Base-by-base conservation (phyloP, 2,329 filamentous ascomycete species). In the Ophiostoma angusticollis region DNA sequence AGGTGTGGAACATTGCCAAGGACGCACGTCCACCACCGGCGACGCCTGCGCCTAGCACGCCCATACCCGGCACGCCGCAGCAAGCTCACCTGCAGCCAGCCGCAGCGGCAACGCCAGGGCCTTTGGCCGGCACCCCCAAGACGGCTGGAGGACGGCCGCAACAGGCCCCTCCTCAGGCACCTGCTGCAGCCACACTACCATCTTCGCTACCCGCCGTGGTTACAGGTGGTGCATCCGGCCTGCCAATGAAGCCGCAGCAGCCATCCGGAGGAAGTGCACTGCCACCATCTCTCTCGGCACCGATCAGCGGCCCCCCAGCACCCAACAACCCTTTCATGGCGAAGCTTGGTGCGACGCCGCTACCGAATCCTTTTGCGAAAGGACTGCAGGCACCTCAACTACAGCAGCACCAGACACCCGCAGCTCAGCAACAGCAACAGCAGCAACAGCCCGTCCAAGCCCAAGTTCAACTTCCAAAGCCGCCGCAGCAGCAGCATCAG, bases 1-100 rank as follows among this genome's bases (percentile, higher is more conserved):
- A 95, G 58, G 87, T 95, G 0, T 95, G 84, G 83, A 77, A 80
- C 46, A 63, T 83, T 39, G 86, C 81, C 0, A 87, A 89, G 59
- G 65, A 61, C 38, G 71, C 75, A 9, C 80, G 74, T 54, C 65
- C 71, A 8, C 49, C 53, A 6, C 13, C 39, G 13, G 35, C 35
- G 3, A 11, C 25, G 9, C 9, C 39, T 5, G 5, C 25, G 6
- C 9, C 37, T 21, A 22, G 9, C 2, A 12, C 29, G 7, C 21
- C 36, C 7, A 13, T 22, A 12, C 17, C 22, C 9, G 23, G 14
- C 9, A 21, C 46, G n/a, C 36, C 6, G 19, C 30, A 16, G 18
- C 31, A 17, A 30, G 29, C n/a, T 4, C 29, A 29, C 14, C 39
- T 21, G 23, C 27, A 9, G 22, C 35, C 3, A 2, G n/a, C 40